Conservation (phyloP, 768 basidiomycete species). For the Coprinellus micaceus region DNA sequence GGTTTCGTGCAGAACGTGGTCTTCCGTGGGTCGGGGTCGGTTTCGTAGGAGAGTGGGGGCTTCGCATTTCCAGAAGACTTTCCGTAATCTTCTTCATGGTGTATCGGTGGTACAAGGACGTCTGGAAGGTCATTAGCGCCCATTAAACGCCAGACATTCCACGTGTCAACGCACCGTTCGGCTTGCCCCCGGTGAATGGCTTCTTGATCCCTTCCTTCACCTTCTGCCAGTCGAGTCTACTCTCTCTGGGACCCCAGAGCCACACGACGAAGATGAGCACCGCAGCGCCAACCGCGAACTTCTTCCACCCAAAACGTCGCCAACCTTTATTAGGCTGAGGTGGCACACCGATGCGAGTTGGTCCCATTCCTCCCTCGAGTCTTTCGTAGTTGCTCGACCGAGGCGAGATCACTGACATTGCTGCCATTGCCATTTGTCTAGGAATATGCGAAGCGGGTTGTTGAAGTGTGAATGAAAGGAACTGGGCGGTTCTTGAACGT, state of each 20-base stretch:
- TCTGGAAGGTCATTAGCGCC: not conserved
- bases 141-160: slow-evolving; percentile 5
- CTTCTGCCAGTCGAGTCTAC: slow-evolving; percentile 14
- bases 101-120: slow-evolving; percentile 6
- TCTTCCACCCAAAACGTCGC: slow-evolving; percentile 56
- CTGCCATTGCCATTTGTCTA: slow-evolving; percentile 8
- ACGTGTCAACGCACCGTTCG: slow-evolving; percentile 8
- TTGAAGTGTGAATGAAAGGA: not conserved
- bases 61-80: slow-evolving; percentile 2
- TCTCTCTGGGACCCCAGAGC: slow-evolving; percentile 55
- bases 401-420: slow-evolving; percentile 25
- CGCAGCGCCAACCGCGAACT: slow-evolving; percentile 56
- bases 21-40: slow-evolving; percentile 68
- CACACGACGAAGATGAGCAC: slow-evolving; percentile 60
- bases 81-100: slow-evolving; percentile 9
- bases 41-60: slow-evolving; percentile 58
- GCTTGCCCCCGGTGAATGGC: slow-evolving; percentile 15
- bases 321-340: not conserved
- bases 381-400: slow-evolving; percentile 52
- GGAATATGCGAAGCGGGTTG: not conserved
- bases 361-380: slow-evolving; percentile 59
- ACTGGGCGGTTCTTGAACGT: not conserved
- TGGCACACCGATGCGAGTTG: slow-evolving; percentile 27
- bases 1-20: slow-evolving; percentile 72
- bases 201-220: slow-evolving; percentile 17